These are phyloP conservation scores for Pyrus bretschneideri DNA, from an alignment of 306 rosid genomes.

Conservation along the genomic window DNA sequence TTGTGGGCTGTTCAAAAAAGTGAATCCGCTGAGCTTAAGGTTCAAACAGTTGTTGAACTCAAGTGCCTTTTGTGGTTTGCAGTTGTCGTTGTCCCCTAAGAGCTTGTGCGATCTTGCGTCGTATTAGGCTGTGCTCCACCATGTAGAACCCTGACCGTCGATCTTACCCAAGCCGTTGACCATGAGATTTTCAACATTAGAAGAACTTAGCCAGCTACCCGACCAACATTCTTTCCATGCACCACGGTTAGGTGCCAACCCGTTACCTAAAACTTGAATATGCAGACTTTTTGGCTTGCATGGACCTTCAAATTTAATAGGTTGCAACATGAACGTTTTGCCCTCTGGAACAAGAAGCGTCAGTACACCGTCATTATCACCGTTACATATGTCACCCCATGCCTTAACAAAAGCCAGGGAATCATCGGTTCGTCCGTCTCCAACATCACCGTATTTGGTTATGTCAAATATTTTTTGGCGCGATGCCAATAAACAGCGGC, in stretches of 20 bases:
- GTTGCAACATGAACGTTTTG: conserved; percentile 5
- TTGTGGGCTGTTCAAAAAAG: background rate
- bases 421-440: background rate
- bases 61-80: conserved; percentile 1
- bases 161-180: background rate
- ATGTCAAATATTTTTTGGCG: background rate
- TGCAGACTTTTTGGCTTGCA: conserved; percentile 16
- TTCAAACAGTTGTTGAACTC: background rate
- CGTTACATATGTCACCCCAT: conserved; percentile 27
- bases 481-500: background rate
- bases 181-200: background rate
- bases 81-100: background rate
- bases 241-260: background rate
- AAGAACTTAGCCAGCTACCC: background rate
- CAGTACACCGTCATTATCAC: background rate
- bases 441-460: background rate
- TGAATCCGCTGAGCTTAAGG: background rate
- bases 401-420: conserved; percentile 25
- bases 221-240: background rate
- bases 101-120: background rate
- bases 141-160: background rate
- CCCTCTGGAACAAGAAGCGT: background rate
- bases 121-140: background rate
- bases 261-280: background rate
- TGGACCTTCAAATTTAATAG: conserved; percentile 15